Percentiles rank a stretch among this genome's conserved stretches.
phyloP scores from a whole-genome alignment of 768 basidiomycete species.

The Suillus bovinus region DNA sequence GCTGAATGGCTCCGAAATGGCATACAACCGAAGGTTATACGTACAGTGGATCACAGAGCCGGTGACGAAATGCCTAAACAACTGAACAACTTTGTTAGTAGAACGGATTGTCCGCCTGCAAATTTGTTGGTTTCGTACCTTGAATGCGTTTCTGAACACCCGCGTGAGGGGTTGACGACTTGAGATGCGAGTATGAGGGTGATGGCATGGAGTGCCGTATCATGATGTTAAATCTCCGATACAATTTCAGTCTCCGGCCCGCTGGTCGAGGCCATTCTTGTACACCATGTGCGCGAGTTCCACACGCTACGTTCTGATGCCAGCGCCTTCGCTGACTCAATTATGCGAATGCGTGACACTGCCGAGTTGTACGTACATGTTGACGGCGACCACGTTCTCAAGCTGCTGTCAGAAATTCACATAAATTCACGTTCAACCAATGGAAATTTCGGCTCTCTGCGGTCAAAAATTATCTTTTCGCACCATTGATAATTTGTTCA shows the following conservation, averaged over 20 bases:
- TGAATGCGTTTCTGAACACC: background rate
- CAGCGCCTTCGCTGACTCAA: background rate
- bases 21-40: background rate
- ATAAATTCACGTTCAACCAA: background rate
- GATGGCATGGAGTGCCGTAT: conserved; percentile 29
- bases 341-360: background rate
- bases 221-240: conserved; percentile 20
- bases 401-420: background rate
- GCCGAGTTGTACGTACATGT: background rate
- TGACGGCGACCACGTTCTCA: background rate
- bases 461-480: background rate
- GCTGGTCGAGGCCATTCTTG: background rate
- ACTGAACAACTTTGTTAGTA: background rate
- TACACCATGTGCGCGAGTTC: too few relatives aligned
- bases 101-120: background rate
- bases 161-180: conserved; percentile 9
- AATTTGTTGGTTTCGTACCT: background rate
- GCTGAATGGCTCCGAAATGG: conserved; percentile 27
- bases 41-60: background rate
- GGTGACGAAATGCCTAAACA: background rate
- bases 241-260: background rate
- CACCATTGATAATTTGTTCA: background rate
- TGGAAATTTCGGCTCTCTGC: background rate
- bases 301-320: background rate
- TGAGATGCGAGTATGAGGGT: conserved; percentile 15